Percentiles rank a stretch among this genome's conserved stretches.
Conservation (phyloP, 768 basidiomycete species). For the Mycena leptocephala region DNA sequence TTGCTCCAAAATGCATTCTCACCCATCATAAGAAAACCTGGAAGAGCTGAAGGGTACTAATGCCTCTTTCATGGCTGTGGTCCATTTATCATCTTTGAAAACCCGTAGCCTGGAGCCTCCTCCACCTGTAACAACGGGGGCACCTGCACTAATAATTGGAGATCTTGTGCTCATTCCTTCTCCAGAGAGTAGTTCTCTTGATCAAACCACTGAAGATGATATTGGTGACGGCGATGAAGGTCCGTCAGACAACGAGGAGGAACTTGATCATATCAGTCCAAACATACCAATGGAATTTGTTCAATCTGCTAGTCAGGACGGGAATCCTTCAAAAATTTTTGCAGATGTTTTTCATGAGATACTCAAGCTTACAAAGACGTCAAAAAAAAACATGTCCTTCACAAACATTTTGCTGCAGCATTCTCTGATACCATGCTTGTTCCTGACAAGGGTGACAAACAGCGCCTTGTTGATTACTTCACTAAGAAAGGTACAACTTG, state of each 20-base stretch:
- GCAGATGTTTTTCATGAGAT: constrained; percentile 33
- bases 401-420: constrained; percentile 30
- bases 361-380: constrained; percentile 8
- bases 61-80: constrained; percentile 27
- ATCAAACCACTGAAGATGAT: not conserved
- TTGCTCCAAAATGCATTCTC: constrained; percentile 35
- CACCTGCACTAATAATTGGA: not conserved
- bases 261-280: not conserved
- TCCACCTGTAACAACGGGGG: not conserved
- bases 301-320: not conserved
- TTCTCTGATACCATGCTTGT: constrained; percentile 38
- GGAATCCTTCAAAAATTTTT: constrained; percentile 16
- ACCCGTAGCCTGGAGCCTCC: constrained; percentile 7
- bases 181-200: not conserved
- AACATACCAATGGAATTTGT: not conserved
- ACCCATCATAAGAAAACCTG: constrained; percentile 26
- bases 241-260: not conserved
- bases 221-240: not conserved
- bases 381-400: constrained; percentile 30
- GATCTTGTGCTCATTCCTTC: not conserved
- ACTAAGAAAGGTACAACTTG: constrained; percentile 22
- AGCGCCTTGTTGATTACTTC: no score
- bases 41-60: constrained; percentile 18
- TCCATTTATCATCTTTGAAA: constrained; percentile 26
- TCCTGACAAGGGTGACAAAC: constrained; percentile 35